Percentiles rank a stretch among this genome's conserved stretches.
Evolutionary conservation across 495 filamentous ascomycete genomes (phyloP).

Genomic region (Penicillium salamii): DNA sequence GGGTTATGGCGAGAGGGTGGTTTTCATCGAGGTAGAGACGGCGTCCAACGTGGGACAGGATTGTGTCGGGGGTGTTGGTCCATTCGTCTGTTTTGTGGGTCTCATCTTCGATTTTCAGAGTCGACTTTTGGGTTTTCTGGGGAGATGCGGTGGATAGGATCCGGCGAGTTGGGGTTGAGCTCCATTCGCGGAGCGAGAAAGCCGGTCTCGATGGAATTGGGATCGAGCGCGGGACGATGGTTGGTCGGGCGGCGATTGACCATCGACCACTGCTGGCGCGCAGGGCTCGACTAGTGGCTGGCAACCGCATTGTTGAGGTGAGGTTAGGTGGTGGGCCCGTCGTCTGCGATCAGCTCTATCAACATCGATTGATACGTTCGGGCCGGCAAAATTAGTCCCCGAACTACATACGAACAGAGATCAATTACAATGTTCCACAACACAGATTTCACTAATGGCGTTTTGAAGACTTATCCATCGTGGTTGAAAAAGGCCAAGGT

Average conservation of each 20-base stretch:
- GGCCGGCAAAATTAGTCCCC: slow-evolving; percentile 33
- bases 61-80: slow-evolving; percentile 78
- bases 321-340: neutral
- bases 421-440: too few species aligned
- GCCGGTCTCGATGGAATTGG: slow-evolving; percentile 12
- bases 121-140: slow-evolving; percentile 12
- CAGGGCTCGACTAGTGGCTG: slow-evolving; percentile 46
- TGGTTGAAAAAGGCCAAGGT: too few species aligned
- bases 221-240: slow-evolving; percentile 28
- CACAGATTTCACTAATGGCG: too few species aligned
- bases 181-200: slow-evolving; percentile 29
- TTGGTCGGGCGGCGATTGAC: slow-evolving; percentile 29
- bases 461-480: too few species aligned
- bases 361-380: slow-evolving; percentile 26
- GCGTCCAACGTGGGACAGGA: slow-evolving; percentile 68
- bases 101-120: slow-evolving; percentile 56
- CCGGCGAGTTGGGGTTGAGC: slow-evolving; percentile 33
- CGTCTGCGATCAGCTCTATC: slow-evolving; percentile 7
- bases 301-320: slow-evolving; percentile 36
- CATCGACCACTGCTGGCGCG: slow-evolving; percentile 40
- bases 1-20: slow-evolving; percentile 88
- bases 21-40: slow-evolving; percentile 81
- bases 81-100: slow-evolving; percentile 70
- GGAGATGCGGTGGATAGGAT: slow-evolving; percentile 12
- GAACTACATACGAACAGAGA: too few species aligned